A percentile compares a stretch with the other conserved stretches of the same genome.
Evolutionary conservation across 306 rosid species (phyloP).

Genomic region (Heteromeles arbutifolia): DNA sequence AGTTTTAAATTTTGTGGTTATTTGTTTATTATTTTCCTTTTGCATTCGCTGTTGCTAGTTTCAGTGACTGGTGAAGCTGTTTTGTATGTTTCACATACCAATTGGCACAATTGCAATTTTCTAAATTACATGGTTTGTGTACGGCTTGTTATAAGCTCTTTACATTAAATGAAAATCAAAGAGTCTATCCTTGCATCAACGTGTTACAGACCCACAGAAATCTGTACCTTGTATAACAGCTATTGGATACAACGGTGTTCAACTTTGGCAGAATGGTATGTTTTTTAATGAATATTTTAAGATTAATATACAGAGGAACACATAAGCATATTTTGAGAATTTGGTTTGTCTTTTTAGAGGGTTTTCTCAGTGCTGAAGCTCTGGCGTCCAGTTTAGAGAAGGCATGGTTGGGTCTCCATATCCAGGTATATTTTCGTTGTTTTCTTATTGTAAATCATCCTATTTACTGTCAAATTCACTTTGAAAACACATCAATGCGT

Average conservation of each 20-base stretch:
- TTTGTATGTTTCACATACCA: not conserved
- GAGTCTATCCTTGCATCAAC: constrained; percentile 33
- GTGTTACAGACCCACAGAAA: constrained; percentile 42
- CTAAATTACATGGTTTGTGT: not conserved
- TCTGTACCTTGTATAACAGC: constrained; percentile 43
- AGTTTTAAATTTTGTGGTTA: not conserved
- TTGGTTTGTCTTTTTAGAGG: constrained; percentile 24
- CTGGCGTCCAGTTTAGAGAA: constrained; percentile 52
- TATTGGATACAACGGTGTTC: constrained; percentile 49
- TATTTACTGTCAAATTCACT: not conserved
- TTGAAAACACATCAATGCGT: not conserved
- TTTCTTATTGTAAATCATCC: not conserved
- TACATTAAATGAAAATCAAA: not conserved
- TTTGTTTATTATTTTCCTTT: not conserved
- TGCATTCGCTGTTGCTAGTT: not conserved
- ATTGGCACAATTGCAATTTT: not conserved
- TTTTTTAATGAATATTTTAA: not conserved
- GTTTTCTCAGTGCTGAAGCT: constrained; percentile 37
- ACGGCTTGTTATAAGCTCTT: not conserved
- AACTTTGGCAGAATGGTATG: constrained; percentile 56
- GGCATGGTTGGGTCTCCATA: constrained; percentile 51
- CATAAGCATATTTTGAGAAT: not conserved
- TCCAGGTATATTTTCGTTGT: constrained; percentile 29
- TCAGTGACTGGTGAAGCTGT: not conserved
- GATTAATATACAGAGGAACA: not conserved